Conservation (phyloP, 108 stramenopile genomes). For the Cyclotella distinguenda region DNA sequence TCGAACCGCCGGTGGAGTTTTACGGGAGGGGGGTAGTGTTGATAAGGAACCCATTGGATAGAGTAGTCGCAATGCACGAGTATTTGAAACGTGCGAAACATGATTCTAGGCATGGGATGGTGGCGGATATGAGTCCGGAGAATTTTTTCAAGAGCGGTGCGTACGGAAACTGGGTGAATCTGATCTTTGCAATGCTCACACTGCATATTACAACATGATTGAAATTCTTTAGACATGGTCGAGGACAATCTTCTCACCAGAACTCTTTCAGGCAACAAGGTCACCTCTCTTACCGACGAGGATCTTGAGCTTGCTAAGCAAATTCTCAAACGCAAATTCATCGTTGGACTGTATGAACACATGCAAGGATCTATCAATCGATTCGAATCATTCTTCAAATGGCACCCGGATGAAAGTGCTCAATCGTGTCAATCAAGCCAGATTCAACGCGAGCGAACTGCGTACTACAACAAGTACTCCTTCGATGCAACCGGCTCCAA, state of each 20-base stretch:
- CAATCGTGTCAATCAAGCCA: slow-evolving; percentile 6
- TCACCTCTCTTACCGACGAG: slow-evolving; percentile 2
- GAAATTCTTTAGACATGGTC: slow-evolving; percentile 8
- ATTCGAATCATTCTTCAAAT: slow-evolving; percentile 50
- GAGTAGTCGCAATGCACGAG: slow-evolving; percentile 25
- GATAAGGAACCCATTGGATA: slow-evolving; percentile 27
- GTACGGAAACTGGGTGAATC: background rate
- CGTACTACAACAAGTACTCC: slow-evolving; percentile 13
- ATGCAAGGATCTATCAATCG: slow-evolving; percentile 34
- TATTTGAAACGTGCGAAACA: slow-evolving; percentile 10
- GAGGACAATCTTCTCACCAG: slow-evolving; percentile 44
- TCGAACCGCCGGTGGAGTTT: slow-evolving; percentile 17
- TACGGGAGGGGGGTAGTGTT: slow-evolving; percentile 32
- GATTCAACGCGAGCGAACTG: slow-evolving; percentile 2
- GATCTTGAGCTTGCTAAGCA: slow-evolving; percentile 43
- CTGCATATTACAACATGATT: background rate
- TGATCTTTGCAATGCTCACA: background rate
- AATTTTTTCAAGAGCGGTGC: slow-evolving; percentile 22
- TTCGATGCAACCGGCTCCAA: background rate
- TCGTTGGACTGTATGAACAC: slow-evolving; percentile 40
- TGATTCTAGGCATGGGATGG: background rate
- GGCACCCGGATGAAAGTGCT: slow-evolving; percentile 16
- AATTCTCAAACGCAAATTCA: slow-evolving; percentile 46
- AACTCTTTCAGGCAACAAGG: slow-evolving; percentile 20
- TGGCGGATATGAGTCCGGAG: slow-evolving; percentile 25